Evolutionary conservation across 2,329 filamentous ascomycete genomes (phyloP).

Genomic region (Cercospora nicotianae): DNA sequence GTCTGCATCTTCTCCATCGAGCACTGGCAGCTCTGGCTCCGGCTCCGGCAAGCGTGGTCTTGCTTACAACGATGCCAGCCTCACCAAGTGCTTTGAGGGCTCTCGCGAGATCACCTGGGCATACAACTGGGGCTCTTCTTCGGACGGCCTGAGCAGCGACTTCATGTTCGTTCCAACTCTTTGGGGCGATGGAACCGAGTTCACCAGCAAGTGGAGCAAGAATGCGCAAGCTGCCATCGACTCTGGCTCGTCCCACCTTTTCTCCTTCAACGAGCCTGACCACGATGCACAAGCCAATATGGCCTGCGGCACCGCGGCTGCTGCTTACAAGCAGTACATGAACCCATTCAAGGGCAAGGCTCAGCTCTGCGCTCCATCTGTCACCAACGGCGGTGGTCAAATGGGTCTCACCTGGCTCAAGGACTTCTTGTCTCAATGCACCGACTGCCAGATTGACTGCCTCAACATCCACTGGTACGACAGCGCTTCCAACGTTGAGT

Average conservation of each 20-base stretch:
- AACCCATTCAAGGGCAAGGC: constrained; percentile 56
- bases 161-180: constrained; percentile 68
- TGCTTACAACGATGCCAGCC: constrained; percentile 62
- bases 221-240: constrained; percentile 56
- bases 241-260: constrained; percentile 57
- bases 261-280: constrained; percentile 74
- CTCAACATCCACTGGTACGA: constrained; percentile 67
- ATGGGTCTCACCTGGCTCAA: constrained; percentile 60
- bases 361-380: constrained; percentile 59
- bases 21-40: constrained; percentile 25
- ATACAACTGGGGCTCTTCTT: constrained; percentile 67
- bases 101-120: constrained; percentile 57
- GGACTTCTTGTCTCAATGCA: constrained; percentile 55
- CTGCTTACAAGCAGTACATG: constrained; percentile 56
- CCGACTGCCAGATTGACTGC: constrained; percentile 52
- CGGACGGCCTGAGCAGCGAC: constrained; percentile 44
- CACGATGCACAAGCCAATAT: constrained; percentile 60
- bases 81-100: constrained; percentile 54
- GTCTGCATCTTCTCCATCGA: constrained; percentile 24
- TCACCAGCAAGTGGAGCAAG: constrained; percentile 53
- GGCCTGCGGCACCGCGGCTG: constrained; percentile 54
- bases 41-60: constrained; percentile 62
- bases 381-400: constrained; percentile 57
- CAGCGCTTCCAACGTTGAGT: constrained; percentile 46
- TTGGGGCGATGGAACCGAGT: constrained; percentile 46